Evolutionary conservation across 441 rosid species (phyloP).

Genomic region (Erodium texanum): DNA sequence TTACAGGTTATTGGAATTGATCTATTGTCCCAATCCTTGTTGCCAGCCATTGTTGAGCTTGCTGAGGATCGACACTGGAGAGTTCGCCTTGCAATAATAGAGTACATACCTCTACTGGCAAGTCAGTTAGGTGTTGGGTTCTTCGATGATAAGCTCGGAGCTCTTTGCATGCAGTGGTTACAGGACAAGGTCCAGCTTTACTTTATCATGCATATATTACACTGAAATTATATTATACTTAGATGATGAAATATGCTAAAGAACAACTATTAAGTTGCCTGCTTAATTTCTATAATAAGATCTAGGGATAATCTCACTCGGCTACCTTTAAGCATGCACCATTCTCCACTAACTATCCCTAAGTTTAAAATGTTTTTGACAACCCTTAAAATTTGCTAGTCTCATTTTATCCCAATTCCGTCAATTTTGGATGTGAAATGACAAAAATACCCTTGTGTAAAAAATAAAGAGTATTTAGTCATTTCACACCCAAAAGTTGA

Average conservation of each 20-base stretch:
- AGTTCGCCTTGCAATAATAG: slow-evolving; percentile 94
- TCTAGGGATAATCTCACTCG: too few species aligned
- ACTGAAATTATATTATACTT: not conserved
- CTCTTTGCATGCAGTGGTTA: slow-evolving; percentile 99
- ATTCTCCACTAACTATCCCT: too few species aligned
- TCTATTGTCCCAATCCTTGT: slow-evolving; percentile 74
- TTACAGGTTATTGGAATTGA: slow-evolving; percentile 91
- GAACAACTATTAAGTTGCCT: not conserved
- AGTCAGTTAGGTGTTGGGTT: slow-evolving; percentile 88
- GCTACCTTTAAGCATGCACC: too few species aligned
- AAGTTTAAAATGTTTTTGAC: too few species aligned
- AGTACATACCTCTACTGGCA: slow-evolving; percentile 88
- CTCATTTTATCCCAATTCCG: too few species aligned
- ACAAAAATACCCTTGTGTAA: too few species aligned
- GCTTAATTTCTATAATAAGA: too few species aligned
- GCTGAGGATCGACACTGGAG: slow-evolving; percentile 99
- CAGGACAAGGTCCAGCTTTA: slow-evolving; percentile 26
- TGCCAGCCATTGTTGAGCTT: slow-evolving; percentile 98
- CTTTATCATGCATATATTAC: not conserved
- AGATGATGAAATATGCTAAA: not conserved
- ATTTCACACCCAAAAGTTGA: too few species aligned
- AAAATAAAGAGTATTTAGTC: too few species aligned
- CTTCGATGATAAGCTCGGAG: slow-evolving; percentile 92
- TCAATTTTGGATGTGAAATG: too few species aligned
- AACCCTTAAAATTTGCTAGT: too few species aligned